Evolutionary conservation across 768 basidiomycete species (phyloP), one percentile per base, ranked within the genome.

Genomic region (Saitozyma sp.): DNA sequence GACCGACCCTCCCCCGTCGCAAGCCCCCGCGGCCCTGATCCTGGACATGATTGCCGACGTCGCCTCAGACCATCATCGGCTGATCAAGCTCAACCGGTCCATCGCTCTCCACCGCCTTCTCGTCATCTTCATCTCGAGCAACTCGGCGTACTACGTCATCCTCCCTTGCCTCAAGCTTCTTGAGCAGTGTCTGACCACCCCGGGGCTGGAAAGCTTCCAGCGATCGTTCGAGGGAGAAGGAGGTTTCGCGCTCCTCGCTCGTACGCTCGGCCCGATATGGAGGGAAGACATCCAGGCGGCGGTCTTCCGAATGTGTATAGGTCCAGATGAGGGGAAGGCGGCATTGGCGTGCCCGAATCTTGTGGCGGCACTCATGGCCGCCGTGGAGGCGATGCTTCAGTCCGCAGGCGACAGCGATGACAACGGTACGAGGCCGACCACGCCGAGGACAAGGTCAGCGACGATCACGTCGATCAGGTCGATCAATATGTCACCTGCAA

Each of bases 191-290:
- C 46, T 74, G 46, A 59, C 62, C 3, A 88, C 50, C 84, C 85
- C 10, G 81, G 84, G 37, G 84, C 86, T 65, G 82, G 91, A 46
- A 81, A 91, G 86, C 2, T 96, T 93, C 80, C 84, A 81, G 51
- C 83, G 88, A 59, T 92, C 90, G 69, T 92, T 95, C 67, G 92
- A 94, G 75, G 81, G 89, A 0, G 86, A 90, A 43, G 88, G 87
- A 56, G 93, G 93, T 9, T 95, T 92, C 89, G 86, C 83, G 51
- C 82, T 89, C 2, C 75, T 95, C 42, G 88, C 86, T 74, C 83
- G 83, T 4, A 84, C 88, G 37, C 71, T 94, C 17, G 89, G 91
- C 0, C 59, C 73, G 8, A 80, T 80, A 0, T 95, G 93, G 93
- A 84, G 88, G 66, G 75, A 80, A 8, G 82, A 77, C 16, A 86